A percentile compares a stretch with the other conserved stretches of the same genome.
phyloP scores from a whole-genome alignment of 441 rosid species.

The Dalechampia spathulata region DNA sequence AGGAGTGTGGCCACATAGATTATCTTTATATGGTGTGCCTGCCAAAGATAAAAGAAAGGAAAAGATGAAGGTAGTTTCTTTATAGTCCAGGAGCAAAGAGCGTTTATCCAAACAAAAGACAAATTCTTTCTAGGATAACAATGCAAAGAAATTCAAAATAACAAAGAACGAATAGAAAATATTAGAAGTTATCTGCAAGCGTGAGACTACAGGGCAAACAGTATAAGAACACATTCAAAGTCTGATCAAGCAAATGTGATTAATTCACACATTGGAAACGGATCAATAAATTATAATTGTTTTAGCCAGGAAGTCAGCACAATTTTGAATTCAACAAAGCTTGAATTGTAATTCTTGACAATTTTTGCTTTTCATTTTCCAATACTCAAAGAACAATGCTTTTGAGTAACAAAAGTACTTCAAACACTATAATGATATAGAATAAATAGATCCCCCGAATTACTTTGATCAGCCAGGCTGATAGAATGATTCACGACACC shows the following conservation, averaged over 20 bases:
- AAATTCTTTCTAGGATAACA: neutral
- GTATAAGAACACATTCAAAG: neutral
- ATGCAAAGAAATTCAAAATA: neutral
- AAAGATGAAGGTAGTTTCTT: neutral
- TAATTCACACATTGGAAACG: neutral
- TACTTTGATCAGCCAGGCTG: too few relatives aligned
- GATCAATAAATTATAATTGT: neutral
- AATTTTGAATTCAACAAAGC: neutral
- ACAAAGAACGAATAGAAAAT: neutral
- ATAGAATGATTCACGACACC: too few relatives aligned
- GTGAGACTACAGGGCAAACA: neutral
- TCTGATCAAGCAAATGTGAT: neutral
- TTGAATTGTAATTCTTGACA: neutral
- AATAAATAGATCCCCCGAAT: too few relatives aligned
- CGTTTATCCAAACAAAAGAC: neutral
- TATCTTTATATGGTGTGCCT: conserved; percentile 24
- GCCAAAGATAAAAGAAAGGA: neutral
- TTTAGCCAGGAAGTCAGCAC: neutral
- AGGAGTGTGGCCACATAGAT: conserved; percentile 9
- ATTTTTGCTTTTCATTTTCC: neutral
- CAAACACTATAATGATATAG: too few relatives aligned
- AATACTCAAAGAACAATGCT: too few relatives aligned
- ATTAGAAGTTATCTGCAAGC: neutral
- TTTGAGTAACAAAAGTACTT: too few relatives aligned
- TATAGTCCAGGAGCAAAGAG: neutral